Evolutionary conservation across 352 stramenopile species (phyloP), one percentile per base, ranked within the genome.

Genomic region (Phytopythium litorale): DNA sequence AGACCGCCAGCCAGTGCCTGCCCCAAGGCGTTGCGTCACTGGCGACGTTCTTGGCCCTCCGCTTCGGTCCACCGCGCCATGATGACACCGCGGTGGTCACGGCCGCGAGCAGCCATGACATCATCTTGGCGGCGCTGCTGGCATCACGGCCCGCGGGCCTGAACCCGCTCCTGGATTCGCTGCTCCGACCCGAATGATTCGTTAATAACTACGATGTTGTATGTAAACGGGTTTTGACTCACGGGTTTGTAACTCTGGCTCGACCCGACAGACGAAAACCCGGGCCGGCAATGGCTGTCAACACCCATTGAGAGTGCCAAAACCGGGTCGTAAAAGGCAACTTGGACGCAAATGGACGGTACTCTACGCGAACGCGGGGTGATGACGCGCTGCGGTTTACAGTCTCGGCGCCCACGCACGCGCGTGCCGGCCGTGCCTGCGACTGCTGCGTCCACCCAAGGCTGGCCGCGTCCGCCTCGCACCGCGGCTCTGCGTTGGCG

Each of bases 271-370:
- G 2, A 6, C 23, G 0, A n/a, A 52, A 52, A 35, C 46, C 46
- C 46, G 46, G 46, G 4, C 11, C 21, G 9, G 9, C 12, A 13
- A 18, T 32, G 21, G 21, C 19, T 51, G 45, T 51, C 21, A 51
- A 32, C 45, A 32, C 21, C 45, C 45, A 32, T 23, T 23, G 18
- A 11, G 12, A 18, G 12, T 32, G 21, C 12, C 45, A 51, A 30
- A 51, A 51, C 45, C 46, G 46, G 46, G 46, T 19, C 12, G 11
- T 7, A 52, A 52, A 52, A 33, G 23, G 46, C 46, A 35, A 52
- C 46, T 33, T 52, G 4, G 45, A 25, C 7, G n/a, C 45, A 30
- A 51, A 51, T 33, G 46, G 46, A 52, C 46, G 23, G 46, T n/a
- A 33, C 46, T 21, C 40, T n/a, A 45, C 16, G 7, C 40, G 15